Evolutionary conservation across 495 filamentous ascomycete genomes (phyloP).

Genomic region (Podospora appendiculata): DNA sequence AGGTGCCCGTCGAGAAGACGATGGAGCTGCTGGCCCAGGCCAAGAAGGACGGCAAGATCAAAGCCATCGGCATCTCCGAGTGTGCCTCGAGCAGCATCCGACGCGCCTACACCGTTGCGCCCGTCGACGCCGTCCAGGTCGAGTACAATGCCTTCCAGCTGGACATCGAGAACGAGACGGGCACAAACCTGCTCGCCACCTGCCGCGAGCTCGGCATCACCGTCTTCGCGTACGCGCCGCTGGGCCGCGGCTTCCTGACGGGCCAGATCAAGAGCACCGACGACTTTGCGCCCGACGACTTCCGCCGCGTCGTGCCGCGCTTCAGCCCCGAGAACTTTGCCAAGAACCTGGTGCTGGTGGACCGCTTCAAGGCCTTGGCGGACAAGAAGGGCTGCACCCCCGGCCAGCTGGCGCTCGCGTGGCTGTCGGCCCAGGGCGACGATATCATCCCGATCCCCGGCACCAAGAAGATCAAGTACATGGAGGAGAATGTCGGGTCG

Average conservation of each 20-base stretch:
- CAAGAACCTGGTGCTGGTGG: conserved; percentile 45
- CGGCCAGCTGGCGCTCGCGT: conserved; percentile 46
- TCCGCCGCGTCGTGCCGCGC: conserved; percentile 29
- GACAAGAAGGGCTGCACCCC: conserved; percentile 36
- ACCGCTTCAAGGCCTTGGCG: conserved; percentile 37
- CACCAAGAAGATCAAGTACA: conserved; percentile 28
- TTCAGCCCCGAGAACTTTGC: conserved; percentile 47
- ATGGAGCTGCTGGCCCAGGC: conserved; percentile 43
- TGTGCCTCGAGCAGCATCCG: conserved; percentile 58
- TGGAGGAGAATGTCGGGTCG: conserved; percentile 46
- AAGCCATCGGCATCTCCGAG: conserved; percentile 43
- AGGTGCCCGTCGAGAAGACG: conserved; percentile 57
- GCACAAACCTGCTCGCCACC: too few relatives aligned
- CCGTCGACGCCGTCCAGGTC: conserved; percentile 27
- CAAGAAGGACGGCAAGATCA: conserved; percentile 43
- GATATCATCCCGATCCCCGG: conserved; percentile 50
- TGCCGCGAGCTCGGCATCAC: too few relatives aligned
- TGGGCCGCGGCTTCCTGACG: conserved; percentile 36
- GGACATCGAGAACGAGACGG: too few relatives aligned
- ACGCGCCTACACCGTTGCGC: conserved; percentile 51
- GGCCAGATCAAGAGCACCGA: conserved; percentile 66
- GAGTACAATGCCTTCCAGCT: neutral
- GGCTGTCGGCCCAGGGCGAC: conserved; percentile 48
- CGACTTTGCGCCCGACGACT: conserved; percentile 38
- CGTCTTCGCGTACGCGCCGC: too few relatives aligned